Base-by-base conservation (phyloP, 2,329 filamentous ascomycete species). In the Trichoderma koningii region DNA sequence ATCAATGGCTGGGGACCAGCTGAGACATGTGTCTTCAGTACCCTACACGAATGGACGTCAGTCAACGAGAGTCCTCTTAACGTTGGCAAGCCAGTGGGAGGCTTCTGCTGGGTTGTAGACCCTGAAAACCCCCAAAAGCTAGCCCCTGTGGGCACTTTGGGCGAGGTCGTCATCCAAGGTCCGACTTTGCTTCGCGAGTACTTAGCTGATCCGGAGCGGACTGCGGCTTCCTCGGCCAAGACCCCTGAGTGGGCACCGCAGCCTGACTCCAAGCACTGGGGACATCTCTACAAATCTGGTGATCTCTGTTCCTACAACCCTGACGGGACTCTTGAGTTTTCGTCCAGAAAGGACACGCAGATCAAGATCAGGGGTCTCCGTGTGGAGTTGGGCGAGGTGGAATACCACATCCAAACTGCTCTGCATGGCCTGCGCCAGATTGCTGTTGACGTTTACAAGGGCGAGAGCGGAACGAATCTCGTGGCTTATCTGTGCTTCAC, bases 31-130 rank as follows among this genome's bases (percentile, higher is more conserved):
- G 59, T 65, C 19, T 15, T n/a, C 19, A 63, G 63, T 19, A 42
- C 50, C 5, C 26, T 23, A 7, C 14, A 65, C 34, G 63, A 62
- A 5, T 55, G 50, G 41, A 62, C 17, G 17, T 48, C 56, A 4
- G 26, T 38, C 1, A 15, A 53, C 19, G 63, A 65, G 1, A 51
- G 23, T 34, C 57, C 57, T 17, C 5, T 42, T 0, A 65, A 15
- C n/a, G 53, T 68, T 12, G 63, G 66, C 12, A 34, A 21, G 21
- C 48, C 55, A 15, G 34, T 63, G 2, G 63, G 56, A 9, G 48
- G 50, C 10, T 48, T 50, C 30, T 66, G 55, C 28, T 67, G 64
- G 66, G 57, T 67, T 44, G 60, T 65, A 3, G 55, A 64, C 12
- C 44, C 60, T 2, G 55, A 38, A 26, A 34, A 67, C 38, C 38